Conservation (phyloP, 306 rosid species). For the Lotus japonicus region DNA sequence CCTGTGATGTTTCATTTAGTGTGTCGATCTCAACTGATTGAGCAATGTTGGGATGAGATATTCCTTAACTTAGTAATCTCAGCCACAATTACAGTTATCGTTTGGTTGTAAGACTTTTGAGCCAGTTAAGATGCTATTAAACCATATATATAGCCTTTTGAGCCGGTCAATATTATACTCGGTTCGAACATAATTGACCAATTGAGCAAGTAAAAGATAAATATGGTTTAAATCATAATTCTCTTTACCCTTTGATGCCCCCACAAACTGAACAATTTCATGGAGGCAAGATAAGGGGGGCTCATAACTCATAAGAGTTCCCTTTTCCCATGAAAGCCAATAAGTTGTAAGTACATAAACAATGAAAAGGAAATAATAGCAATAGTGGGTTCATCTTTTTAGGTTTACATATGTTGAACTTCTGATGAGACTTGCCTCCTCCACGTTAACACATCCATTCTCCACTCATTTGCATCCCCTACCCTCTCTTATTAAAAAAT, state of each 20-base stretch:
- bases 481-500: slow-evolving; percentile 1
- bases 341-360: slow-evolving; percentile 14
- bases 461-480: slow-evolving; percentile 17
- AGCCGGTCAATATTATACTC: too few species aligned
- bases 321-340: slow-evolving; percentile 39
- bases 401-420: slow-evolving; percentile 44
- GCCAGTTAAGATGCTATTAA: too few species aligned
- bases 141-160: too few species aligned
- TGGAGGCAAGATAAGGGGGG: slow-evolving; percentile 23
- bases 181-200: too few species aligned
- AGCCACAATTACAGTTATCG: too few species aligned
- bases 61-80: too few species aligned
- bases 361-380: slow-evolving; percentile 32
- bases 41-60: too few species aligned
- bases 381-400: slow-evolving; percentile 52
- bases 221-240: too few species aligned
- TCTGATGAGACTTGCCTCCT: slow-evolving; percentile 61
- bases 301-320: slow-evolving; percentile 21
- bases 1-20: too few species aligned
- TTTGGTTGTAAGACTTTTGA: too few species aligned
- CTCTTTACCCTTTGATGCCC: slow-evolving; percentile 21
- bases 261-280: slow-evolving; percentile 37
- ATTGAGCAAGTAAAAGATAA: too few species aligned
- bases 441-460: slow-evolving; percentile 40
- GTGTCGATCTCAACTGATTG: too few species aligned